Evolutionary conservation across 2,329 filamentous ascomycete genomes (phyloP).

Genomic region (Thelonectria olida): DNA sequence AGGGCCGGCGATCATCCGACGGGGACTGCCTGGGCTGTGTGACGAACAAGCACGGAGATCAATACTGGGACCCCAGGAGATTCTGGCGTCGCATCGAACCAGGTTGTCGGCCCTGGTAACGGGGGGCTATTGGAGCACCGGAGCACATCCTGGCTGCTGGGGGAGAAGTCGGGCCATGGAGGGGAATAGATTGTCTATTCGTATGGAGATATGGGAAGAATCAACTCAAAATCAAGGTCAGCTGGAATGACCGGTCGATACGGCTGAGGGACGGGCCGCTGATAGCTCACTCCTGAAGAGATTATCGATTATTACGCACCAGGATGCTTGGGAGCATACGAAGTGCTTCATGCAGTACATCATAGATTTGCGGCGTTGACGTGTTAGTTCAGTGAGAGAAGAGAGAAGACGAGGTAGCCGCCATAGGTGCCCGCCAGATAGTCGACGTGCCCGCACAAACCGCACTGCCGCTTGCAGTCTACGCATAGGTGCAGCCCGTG

Average conservation of each 20-base stretch:
- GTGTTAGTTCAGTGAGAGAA: conserved; percentile 8
- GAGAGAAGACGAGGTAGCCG: conserved; percentile 18
- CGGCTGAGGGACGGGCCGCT: conserved; percentile 41
- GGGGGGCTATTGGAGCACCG: conserved; percentile 5
- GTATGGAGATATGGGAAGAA: neutral
- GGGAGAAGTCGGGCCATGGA: neutral
- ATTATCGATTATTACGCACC: conserved; percentile 6
- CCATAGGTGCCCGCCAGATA: too few species aligned
- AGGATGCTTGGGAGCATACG: conserved; percentile 2
- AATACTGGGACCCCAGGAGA: conserved; percentile 11
- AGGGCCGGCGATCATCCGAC: conserved; percentile 35
- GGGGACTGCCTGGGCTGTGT: conserved; percentile 14
- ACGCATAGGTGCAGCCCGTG: neutral
- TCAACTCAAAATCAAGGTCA: conserved; percentile 2
- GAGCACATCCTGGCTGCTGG: neutral
- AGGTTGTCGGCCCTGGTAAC: neutral
- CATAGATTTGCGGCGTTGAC: too few species aligned
- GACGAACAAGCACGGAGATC: conserved; percentile 10
- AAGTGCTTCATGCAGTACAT: neutral
- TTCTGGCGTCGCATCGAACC: conserved; percentile 27
- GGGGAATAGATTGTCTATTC: neutral
- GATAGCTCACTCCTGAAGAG: conserved; percentile 25
- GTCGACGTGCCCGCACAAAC: too few species aligned
- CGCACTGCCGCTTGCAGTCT: too few species aligned
- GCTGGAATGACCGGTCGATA: conserved; percentile 18